A percentile compares a stretch with the other conserved stretches of the same genome.
These are phyloP conservation scores for Exobasidium cylindrosporum DNA, from an alignment of 1,284 basidiomycete genomes.

Conservation along the genomic window DNA sequence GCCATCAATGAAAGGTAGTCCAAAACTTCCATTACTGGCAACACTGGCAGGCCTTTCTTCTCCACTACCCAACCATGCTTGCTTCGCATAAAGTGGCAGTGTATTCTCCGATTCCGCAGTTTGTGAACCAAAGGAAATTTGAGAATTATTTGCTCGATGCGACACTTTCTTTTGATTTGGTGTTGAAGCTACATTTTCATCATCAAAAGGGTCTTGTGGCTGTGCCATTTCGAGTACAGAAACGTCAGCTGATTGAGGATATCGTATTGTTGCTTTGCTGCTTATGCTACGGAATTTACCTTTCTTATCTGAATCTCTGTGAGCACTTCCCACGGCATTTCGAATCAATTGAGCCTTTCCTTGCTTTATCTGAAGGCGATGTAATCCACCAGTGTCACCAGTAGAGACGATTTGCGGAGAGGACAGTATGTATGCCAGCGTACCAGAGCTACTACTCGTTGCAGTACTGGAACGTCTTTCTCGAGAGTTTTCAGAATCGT, in stretches of 20 bases:
- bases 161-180: background rate
- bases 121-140: background rate
- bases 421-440: conserved; percentile 4
- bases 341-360: conserved; percentile 11
- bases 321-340: background rate
- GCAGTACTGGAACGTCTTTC: background rate
- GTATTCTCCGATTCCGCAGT: background rate
- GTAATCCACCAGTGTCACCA: background rate
- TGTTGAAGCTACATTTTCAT: background rate
- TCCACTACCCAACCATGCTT: background rate
- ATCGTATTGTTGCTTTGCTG: background rate
- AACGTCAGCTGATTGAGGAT: background rate
- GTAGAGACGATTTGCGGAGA: conserved; percentile 3
- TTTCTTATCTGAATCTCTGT: background rate
- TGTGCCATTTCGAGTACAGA: background rate
- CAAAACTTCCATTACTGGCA: background rate
- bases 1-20: background rate
- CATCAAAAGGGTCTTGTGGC: background rate
- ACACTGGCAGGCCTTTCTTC: background rate
- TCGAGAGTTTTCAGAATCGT: no score
- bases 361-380: conserved; percentile 5
- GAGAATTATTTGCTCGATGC: background rate
- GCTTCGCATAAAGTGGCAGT: background rate
- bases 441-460: conserved; percentile 1
- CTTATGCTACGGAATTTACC: no score